phyloP scores from a whole-genome alignment of 768 basidiomycete genomes.

The Lentinula sp. region DNA sequence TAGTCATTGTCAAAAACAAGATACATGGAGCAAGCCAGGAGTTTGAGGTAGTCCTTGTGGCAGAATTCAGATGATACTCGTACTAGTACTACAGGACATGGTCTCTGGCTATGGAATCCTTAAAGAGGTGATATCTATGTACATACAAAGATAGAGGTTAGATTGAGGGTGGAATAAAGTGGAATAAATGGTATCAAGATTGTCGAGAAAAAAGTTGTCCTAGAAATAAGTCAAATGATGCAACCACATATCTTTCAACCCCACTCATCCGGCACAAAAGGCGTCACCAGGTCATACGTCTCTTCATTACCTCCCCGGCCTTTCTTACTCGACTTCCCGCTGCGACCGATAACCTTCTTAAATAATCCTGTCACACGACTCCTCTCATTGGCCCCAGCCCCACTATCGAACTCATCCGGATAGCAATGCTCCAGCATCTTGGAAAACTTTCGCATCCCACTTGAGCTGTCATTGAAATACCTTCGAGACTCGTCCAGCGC shows the following conservation, averaged over 20 bases:
- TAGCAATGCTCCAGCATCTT: slow-evolving; percentile 67
- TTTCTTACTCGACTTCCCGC: slow-evolving; percentile 35
- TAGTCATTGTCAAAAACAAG: too few relatives aligned
- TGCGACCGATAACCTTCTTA: slow-evolving; percentile 55
- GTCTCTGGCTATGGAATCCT: background rate
- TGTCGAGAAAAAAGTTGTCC: background rate
- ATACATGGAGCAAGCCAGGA: too few relatives aligned
- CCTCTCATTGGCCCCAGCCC: slow-evolving; percentile 26
- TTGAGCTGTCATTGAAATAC: slow-evolving; percentile 52
- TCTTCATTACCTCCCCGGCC: slow-evolving; percentile 64
- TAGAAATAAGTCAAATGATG: background rate
- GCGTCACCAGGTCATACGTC: slow-evolving; percentile 77
- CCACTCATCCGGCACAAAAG: slow-evolving; percentile 75
- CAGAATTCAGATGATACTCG: too few relatives aligned
- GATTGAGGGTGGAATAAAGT: background rate
- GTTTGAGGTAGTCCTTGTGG: too few relatives aligned
- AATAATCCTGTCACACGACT: slow-evolving; percentile 47
- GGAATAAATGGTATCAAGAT: background rate
- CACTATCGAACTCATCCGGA: slow-evolving; percentile 29
- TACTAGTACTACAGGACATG: background rate
- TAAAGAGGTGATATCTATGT: background rate
- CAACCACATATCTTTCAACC: slow-evolving; percentile 30
- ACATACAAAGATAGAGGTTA: background rate
- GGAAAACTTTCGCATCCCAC: slow-evolving; percentile 59
- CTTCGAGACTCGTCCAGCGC: slow-evolving; percentile 65